Evolutionary conservation across 2,329 filamentous ascomycete species (phyloP).

Genomic region (Pleoardoris graminearum): DNA sequence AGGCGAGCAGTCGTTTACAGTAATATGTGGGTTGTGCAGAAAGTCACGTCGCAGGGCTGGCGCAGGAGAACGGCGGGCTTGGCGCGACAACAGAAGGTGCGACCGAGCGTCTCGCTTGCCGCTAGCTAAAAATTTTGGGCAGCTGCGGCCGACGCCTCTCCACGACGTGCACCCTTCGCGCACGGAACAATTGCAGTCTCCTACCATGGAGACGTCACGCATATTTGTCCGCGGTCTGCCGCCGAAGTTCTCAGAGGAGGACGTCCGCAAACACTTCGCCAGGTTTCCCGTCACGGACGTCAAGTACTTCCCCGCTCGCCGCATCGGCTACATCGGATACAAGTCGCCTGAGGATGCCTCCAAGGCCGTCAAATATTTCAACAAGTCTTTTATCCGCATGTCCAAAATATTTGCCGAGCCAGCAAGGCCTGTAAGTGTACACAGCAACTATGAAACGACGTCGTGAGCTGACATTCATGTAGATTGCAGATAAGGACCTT

Average conservation of each 20-base stretch:
- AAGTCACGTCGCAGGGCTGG: conserved; percentile 10
- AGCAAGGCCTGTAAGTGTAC: conserved; percentile 70
- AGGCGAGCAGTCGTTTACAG: conserved; percentile 2
- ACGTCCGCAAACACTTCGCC: conserved; percentile 88
- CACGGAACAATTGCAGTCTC: background rate
- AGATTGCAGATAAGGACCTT: conserved; percentile 42
- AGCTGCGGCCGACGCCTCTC: background rate
- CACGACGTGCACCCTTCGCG: background rate
- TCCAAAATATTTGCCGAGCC: conserved; percentile 90
- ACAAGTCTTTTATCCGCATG: conserved; percentile 93
- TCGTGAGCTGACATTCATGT: conserved; percentile 28
- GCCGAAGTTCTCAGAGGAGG: conserved; percentile 79
- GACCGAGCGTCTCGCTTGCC: conserved; percentile 9
- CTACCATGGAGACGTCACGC: conserved; percentile 72
- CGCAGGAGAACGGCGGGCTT: conserved; percentile 6
- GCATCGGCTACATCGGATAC: conserved; percentile 96
- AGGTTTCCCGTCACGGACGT: conserved; percentile 82
- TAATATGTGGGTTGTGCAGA: background rate
- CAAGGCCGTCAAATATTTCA: conserved; percentile 90
- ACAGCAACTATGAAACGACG: background rate
- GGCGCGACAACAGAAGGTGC: background rate
- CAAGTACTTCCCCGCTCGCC: conserved; percentile 84
- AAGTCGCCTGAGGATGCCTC: conserved; percentile 78
- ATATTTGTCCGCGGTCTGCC: conserved; percentile 75
- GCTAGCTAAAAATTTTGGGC: conserved; percentile 7